These are phyloP conservation scores for Ophiostoma perfectum DNA, from an alignment of 2,329 filamentous ascomycete species.

Conservation along the genomic window DNA sequence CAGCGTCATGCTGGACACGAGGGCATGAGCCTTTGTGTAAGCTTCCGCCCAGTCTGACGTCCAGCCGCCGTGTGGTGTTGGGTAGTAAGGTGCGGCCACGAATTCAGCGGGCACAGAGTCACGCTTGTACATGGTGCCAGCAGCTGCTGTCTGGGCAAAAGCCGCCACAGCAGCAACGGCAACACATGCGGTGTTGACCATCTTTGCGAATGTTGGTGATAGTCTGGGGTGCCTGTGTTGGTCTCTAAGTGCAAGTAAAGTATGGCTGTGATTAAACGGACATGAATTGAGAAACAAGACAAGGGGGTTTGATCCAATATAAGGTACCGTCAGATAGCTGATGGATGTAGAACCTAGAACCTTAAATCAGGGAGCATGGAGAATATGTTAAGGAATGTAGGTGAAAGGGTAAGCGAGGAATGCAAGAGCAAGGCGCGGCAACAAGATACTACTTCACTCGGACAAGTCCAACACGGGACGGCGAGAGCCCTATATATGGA, in stretches of 20 bases:
- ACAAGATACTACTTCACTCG: neutral
- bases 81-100: constrained; percentile 61
- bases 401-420: neutral
- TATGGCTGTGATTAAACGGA: too few relatives aligned
- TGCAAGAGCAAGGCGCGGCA: neutral
- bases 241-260: too few relatives aligned
- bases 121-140: constrained; percentile 28
- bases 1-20: constrained; percentile 71
- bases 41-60: constrained; percentile 60
- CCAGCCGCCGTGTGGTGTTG: constrained; percentile 68
- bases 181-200: constrained; percentile 12
- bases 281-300: neutral
- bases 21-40: constrained; percentile 61
- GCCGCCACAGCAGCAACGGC: constrained; percentile 14
- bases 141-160: constrained; percentile 27
- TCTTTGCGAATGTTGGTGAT: neutral
- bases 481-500: neutral
- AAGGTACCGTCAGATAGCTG: neutral
- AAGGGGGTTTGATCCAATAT: neutral
- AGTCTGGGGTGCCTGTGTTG: neutral
- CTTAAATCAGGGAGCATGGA: neutral
- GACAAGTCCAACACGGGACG: neutral
- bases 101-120: constrained; percentile 34
- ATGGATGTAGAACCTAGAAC: neutral
- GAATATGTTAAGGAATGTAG: neutral